Evolutionary conservation across 768 basidiomycete genomes (phyloP).

Genomic region (Hygrophorus russula): DNA sequence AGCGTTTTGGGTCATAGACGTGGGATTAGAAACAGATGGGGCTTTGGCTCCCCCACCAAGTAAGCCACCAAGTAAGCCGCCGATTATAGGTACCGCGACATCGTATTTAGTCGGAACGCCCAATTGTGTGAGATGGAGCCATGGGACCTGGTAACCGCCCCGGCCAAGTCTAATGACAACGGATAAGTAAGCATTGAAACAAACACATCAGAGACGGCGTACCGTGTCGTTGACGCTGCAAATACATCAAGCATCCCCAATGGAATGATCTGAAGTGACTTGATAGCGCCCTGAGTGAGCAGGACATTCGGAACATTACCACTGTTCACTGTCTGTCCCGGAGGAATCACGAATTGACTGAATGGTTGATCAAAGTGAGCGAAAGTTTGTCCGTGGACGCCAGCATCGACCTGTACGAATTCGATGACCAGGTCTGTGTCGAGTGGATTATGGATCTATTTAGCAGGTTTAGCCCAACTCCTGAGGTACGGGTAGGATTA

Average conservation of each 20-base stretch:
- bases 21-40: slow-evolving; percentile 10
- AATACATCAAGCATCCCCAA: slow-evolving; percentile 42
- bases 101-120: slow-evolving; percentile 41
- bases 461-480: neutral
- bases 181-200: neutral
- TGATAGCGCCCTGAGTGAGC: slow-evolving; percentile 46
- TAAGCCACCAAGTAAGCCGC: too few species aligned
- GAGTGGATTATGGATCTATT: slow-evolving; percentile 42
- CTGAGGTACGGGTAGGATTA: neutral
- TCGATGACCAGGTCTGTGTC: slow-evolving; percentile 45
- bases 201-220: neutral
- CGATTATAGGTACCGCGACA: neutral
- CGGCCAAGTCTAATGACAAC: slow-evolving; percentile 22
- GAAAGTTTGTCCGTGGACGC: slow-evolving; percentile 39
- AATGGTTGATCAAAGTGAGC: slow-evolving; percentile 51
- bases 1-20: neutral
- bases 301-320: slow-evolving; percentile 47
- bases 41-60: too few species aligned
- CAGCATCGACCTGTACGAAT: slow-evolving; percentile 44
- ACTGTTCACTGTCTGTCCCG: slow-evolving; percentile 49
- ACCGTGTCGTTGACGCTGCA: slow-evolving; percentile 30
- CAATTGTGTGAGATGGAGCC: slow-evolving; percentile 47
- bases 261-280: slow-evolving; percentile 47
- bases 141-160: slow-evolving; percentile 53
- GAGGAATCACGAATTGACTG: slow-evolving; percentile 41